Percentiles rank a stretch among this genome's conserved stretches.
Conservation (phyloP, 2,329 filamentous ascomycete genomes). For the Aurifilum marmelostoma region DNA sequence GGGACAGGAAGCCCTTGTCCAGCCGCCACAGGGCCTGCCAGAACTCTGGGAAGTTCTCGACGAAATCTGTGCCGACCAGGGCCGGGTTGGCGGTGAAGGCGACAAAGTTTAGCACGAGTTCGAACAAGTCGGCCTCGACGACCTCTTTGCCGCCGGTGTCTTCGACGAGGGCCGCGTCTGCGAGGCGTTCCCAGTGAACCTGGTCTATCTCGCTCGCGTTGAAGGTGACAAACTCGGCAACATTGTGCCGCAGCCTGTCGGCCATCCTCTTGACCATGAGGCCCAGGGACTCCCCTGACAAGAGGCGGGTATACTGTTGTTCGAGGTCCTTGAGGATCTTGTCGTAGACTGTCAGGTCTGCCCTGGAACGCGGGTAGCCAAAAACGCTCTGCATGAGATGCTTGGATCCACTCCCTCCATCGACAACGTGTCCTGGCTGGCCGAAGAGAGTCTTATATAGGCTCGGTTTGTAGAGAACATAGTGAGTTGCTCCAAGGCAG, state of each 20-base stretch:
- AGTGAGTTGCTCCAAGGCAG: slow-evolving; percentile 40
- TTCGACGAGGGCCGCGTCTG: slow-evolving; percentile 39
- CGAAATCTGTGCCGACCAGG: slow-evolving; percentile 46
- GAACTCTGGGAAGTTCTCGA: slow-evolving; percentile 45
- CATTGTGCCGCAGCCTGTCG: slow-evolving; percentile 36
- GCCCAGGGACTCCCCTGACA: slow-evolving; percentile 34
- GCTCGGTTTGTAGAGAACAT: slow-evolving; percentile 40
- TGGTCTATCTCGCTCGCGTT: slow-evolving; percentile 44
- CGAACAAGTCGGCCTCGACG: slow-evolving; percentile 41
- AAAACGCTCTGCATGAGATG: slow-evolving; percentile 40
- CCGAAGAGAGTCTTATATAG: slow-evolving; percentile 37
- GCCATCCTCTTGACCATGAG: slow-evolving; percentile 32
- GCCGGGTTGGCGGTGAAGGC: slow-evolving; percentile 40
- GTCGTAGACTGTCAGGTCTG: slow-evolving; percentile 36
- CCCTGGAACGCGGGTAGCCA: slow-evolving; percentile 34
- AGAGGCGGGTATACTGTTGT: slow-evolving; percentile 35
- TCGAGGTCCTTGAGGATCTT: slow-evolving; percentile 36
- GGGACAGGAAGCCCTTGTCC: slow-evolving; percentile 39
- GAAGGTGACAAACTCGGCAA: slow-evolving; percentile 44
- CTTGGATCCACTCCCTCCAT: slow-evolving; percentile 34
- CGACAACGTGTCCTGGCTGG: slow-evolving; percentile 35
- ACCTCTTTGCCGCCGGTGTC: slow-evolving; percentile 33
- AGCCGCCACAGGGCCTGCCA: slow-evolving; percentile 44
- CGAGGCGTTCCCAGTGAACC: slow-evolving; percentile 43
- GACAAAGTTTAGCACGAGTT: slow-evolving; percentile 42